Percentiles rank a stretch among this genome's conserved stretches.
Conservation (phyloP, 768 basidiomycete species). For the Postia placenta region DNA sequence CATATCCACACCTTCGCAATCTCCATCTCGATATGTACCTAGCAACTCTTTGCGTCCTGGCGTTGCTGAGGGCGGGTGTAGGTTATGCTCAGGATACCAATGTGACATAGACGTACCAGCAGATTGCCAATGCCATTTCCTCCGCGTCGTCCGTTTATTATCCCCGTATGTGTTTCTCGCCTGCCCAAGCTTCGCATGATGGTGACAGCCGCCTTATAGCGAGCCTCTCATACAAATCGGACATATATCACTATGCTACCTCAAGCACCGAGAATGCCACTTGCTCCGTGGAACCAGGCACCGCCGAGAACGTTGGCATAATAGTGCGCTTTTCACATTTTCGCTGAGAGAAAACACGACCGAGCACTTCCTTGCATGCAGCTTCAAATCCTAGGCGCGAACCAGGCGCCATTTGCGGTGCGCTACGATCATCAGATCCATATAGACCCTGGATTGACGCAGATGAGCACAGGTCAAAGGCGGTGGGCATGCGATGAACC, state of each 20-base stretch:
- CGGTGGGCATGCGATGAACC: conserved; percentile 28
- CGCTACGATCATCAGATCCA: conserved; percentile 8
- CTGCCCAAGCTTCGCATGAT: not conserved
- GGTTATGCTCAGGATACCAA: not conserved
- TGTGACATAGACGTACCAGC: conserved; percentile 8
- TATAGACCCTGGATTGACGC: not conserved
- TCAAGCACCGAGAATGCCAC: not conserved
- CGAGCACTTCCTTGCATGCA: conserved; percentile 16
- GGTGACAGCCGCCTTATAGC: conserved; percentile 14
- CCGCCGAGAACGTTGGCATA: not conserved
- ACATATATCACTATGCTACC: not conserved
- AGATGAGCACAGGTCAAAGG: conserved; percentile 26
- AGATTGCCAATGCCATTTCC: conserved; percentile 1
- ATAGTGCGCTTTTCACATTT: not conserved
- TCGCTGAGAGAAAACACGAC: not conserved
- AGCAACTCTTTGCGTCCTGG: too few relatives aligned
- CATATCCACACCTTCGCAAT: too few relatives aligned
- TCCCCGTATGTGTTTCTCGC: not conserved
- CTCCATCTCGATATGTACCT: too few relatives aligned
- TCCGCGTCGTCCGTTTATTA: not conserved
- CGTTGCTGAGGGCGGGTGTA: not conserved
- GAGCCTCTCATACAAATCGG: not conserved
- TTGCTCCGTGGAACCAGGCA: conserved; percentile 5
- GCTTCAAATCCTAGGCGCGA: conserved; percentile 42
- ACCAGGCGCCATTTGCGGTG: conserved; percentile 49